Evolutionary conservation across 345 rosid species (phyloP), one percentile per base, ranked within the genome.

Genomic region (Gossypium mustelinum): DNA sequence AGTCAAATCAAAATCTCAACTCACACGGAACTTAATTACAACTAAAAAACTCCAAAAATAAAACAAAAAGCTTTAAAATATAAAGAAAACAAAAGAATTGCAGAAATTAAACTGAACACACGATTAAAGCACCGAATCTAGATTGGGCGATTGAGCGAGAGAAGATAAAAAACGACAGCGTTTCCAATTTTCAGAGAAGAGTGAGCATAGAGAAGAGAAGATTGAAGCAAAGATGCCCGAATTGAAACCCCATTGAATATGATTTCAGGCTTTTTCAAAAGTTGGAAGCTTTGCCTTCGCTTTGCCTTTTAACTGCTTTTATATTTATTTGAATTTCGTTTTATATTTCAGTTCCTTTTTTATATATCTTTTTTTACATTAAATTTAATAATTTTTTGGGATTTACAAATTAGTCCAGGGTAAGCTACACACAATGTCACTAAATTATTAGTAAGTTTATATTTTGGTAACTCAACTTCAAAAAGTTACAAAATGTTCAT

Each of bases 271-370:
- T 60, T 74, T 56, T 74, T 44, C 9, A 20, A 70, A 50, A 68
- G 78, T 74, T 51, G 68, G 80, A 82, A 76, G 72, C 74, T 55
- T 69, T 58, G 70, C n/a, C 69, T 18, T 48, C 3, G 71, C 54
- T 12, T 8, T 68, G 71, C 71, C 9, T 22, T 34, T 68, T 10
- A 47, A 52, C 43, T 72, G 71, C 71, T 62, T 66, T 54, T 62
- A 71, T 20, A 66, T 41, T 9, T 47, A 68, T 68, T 14, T 34
- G 24, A 11, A 20, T 48, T 27, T 25, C 11, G 14, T 47, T 83
- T 52, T n/a, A 79, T 48, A 67, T 17, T 17, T 66, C 20, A 55
- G 56, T 59, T 34, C 41, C 41, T 5, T 34, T 34, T 7, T 50
- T 10, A 11, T 54, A 18, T 34, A 4, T 34, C 9, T 34, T 1